Evolutionary conservation across 805 yeast species (phyloP).

Genomic region (Scheffersomyces stipitis): DNA sequence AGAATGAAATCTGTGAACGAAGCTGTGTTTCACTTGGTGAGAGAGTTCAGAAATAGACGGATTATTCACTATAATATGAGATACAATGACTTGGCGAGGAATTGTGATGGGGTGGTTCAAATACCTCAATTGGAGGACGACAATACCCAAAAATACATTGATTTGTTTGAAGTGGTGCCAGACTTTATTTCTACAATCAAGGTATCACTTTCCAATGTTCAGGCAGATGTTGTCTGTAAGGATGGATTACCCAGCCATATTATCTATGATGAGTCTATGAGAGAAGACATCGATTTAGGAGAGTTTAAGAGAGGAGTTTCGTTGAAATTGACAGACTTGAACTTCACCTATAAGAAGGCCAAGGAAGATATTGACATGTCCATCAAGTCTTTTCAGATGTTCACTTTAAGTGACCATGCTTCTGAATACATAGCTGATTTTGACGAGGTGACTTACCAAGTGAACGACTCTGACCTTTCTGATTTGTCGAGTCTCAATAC

Average conservation of each 20-base stretch:
- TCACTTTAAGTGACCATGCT: conserved; percentile 37
- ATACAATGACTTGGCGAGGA: conserved; percentile 15
- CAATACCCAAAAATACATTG: conserved; percentile 7
- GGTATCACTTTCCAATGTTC: conserved; percentile 24
- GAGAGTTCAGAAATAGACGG: conserved; percentile 29
- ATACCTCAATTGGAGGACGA: conserved; percentile 9
- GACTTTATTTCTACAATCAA: conserved; percentile 23
- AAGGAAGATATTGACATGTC: conserved; percentile 20
- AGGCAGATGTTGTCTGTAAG: conserved; percentile 38
- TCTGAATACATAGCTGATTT: conserved; percentile 36
- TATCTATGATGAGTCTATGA: conserved; percentile 20
- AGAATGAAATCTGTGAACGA: conserved; percentile 36
- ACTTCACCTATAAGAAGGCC: conserved; percentile 20
- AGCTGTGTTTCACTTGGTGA: conserved; percentile 34
- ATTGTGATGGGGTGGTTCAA: conserved; percentile 16
- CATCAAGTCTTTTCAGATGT: conserved; percentile 26
- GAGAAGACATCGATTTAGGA: conserved; percentile 31
- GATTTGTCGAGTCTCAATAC: conserved; percentile 34
- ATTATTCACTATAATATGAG: conserved; percentile 24
- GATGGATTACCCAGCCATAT: conserved; percentile 38
- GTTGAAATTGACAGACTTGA: conserved; percentile 19
- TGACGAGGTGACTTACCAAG: conserved; percentile 24
- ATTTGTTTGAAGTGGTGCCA: conserved; percentile 35
- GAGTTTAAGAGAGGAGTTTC: conserved; percentile 41
- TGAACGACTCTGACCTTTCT: conserved; percentile 19